phyloP scores from a whole-genome alignment of 1,284 basidiomycete genomes.

The Tilletia setariae region DNA sequence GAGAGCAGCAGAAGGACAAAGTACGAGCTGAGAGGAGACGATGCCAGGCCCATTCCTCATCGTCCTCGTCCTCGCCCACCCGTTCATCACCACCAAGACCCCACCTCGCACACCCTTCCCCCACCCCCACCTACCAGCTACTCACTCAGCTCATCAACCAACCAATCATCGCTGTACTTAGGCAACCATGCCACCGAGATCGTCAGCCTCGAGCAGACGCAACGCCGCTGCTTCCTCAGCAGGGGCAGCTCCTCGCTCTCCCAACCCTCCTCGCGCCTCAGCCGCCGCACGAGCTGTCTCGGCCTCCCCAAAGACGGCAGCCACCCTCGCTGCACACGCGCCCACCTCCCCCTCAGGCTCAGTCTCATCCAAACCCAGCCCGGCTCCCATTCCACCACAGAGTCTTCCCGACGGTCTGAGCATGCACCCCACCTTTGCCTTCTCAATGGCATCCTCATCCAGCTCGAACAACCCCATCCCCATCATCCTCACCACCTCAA shows the following conservation, averaged over 20 bases:
- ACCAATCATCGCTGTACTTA: background rate
- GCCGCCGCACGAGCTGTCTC: background rate
- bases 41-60: no score
- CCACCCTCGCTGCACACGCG: background rate
- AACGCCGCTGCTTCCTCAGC: slow-evolving; percentile 4
- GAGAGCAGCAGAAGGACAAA: no score
- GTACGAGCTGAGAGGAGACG: no score
- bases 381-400: background rate
- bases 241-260: background rate
- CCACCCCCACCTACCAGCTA: background rate
- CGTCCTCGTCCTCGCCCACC: background rate
- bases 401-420: background rate
- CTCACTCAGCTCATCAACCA: background rate
- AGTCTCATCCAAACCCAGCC: background rate
- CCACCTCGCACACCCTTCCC: background rate
- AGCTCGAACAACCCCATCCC: background rate
- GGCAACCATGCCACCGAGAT: background rate
- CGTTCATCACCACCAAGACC: slow-evolving; percentile 5
- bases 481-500: background rate
- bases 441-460: slow-evolving; percentile 2
- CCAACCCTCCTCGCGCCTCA: background rate
- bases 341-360: background rate
- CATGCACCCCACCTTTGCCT: slow-evolving; percentile 16
- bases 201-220: slow-evolving; percentile 8
- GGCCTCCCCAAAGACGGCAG: background rate